Percentiles rank a stretch among this genome's conserved stretches.
These are phyloP conservation scores for Cenchrus americanus DNA, from an alignment of 176 grass and related monocot genomes.

Conservation along the genomic window DNA sequence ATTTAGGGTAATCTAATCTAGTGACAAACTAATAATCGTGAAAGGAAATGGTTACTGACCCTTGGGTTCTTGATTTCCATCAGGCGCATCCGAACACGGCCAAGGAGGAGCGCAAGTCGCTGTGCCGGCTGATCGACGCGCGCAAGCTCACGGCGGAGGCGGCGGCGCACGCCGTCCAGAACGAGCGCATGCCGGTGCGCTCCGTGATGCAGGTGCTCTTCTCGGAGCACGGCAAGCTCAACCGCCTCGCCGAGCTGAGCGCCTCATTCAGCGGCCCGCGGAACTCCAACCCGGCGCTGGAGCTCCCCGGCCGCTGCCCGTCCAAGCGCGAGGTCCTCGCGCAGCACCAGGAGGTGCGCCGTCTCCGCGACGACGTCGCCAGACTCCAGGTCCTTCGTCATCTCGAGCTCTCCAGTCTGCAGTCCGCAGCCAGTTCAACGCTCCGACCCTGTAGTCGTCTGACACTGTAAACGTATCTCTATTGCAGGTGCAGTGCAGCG, in stretches of 20 bases:
- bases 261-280: slow-evolving; percentile 62
- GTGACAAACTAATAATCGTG: neutral
- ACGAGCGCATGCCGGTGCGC: slow-evolving; percentile 88
- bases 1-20: neutral
- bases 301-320: slow-evolving; percentile 66
- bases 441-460: neutral
- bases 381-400: slow-evolving; percentile 59
- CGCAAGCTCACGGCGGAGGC: slow-evolving; percentile 90
- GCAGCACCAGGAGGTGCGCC: slow-evolving; percentile 87
- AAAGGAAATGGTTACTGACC: neutral
- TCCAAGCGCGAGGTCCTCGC: slow-evolving; percentile 83
- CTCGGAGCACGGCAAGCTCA: slow-evolving; percentile 92
- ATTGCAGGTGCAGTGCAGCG: slow-evolving; percentile 80
- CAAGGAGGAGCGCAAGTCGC: slow-evolving; percentile 73
- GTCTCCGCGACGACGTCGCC: slow-evolving; percentile 81
- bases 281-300: slow-evolving; percentile 64
- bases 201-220: slow-evolving; percentile 94
- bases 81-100: slow-evolving; percentile 75
- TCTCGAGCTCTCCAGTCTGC: neutral
- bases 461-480: neutral
- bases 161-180: slow-evolving; percentile 81
- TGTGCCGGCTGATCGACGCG: slow-evolving; percentile 79
- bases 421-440: neutral
- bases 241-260: slow-evolving; percentile 75
- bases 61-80: neutral